Evolutionary conservation across 2,329 filamentous ascomycete species (phyloP).

Genomic region (Colletotrichum cereale): DNA sequence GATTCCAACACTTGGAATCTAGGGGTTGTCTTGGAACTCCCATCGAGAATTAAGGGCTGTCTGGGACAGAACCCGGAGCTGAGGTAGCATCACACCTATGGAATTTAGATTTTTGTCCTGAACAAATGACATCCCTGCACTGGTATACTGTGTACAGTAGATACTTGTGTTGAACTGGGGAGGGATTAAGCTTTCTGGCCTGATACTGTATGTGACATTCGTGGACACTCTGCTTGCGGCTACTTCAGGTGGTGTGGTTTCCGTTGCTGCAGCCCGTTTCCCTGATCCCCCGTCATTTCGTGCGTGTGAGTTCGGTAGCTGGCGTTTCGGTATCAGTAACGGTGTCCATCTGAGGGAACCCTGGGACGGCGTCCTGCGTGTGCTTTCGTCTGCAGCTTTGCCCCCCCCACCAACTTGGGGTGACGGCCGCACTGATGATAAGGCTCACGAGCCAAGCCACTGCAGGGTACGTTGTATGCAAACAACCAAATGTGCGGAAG

Average conservation of each 20-base stretch:
- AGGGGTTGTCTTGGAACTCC: no score
- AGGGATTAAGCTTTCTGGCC: neutral
- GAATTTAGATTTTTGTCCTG: neutral
- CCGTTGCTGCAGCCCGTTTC: neutral
- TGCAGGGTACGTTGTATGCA: no score
- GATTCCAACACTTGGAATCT: neutral
- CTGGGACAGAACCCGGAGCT: neutral
- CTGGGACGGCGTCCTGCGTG: neutral
- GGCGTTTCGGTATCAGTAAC: neutral
- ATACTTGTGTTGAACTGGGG: neutral
- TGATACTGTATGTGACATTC: neutral
- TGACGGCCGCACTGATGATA: neutral
- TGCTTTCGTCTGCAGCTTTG: neutral
- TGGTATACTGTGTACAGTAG: no score
- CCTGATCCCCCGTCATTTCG: neutral
- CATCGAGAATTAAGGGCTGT: no score
- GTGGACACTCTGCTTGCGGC: neutral
- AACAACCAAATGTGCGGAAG: neutral
- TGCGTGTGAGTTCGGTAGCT: no score
- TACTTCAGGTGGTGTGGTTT: neutral
- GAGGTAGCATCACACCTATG: neutral
- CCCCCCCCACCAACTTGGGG: neutral
- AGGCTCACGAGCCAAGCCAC: neutral
- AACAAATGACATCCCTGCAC: neutral
- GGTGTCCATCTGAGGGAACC: neutral